Conservation (phyloP, 805 yeast genomes). For the Saturnispora hagleri region DNA sequence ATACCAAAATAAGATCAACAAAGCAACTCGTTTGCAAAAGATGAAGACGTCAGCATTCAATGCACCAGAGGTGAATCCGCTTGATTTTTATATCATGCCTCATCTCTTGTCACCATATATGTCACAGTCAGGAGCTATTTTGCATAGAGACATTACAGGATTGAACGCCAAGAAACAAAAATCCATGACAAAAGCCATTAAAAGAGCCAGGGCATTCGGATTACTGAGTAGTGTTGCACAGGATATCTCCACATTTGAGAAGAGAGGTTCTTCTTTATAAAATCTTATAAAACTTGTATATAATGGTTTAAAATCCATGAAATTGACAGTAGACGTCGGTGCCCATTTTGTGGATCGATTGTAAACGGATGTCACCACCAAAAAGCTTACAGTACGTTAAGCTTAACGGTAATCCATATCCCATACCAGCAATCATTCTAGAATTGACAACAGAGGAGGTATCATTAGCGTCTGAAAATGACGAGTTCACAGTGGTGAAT, state of each 20-base stretch:
- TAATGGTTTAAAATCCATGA: background rate
- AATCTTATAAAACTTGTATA: constrained; percentile 5
- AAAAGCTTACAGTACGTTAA: constrained; percentile 65
- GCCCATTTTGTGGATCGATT: constrained; percentile 69
- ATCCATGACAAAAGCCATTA: constrained; percentile 63
- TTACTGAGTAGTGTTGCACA: constrained; percentile 67
- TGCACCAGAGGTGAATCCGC: constrained; percentile 49
- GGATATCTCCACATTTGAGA: constrained; percentile 36
- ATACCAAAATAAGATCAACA: constrained; percentile 34
- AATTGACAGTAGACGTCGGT: constrained; percentile 51
- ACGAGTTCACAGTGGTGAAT: constrained; percentile 55
- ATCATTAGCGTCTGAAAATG: background rate
- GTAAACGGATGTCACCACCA: constrained; percentile 60
- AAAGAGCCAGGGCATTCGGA: constrained; percentile 75
- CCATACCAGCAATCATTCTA: constrained; percentile 83
- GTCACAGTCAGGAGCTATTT: constrained; percentile 65
- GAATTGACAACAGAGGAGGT: constrained; percentile 37
- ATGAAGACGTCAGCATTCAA: constrained; percentile 26
- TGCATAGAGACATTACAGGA: constrained; percentile 65
- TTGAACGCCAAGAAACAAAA: constrained; percentile 59
- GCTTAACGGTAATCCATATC: constrained; percentile 87
- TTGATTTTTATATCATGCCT: constrained; percentile 65
- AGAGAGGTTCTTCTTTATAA: constrained; percentile 24
- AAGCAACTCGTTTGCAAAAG: constrained; percentile 14
- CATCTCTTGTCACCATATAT: constrained; percentile 55